phyloP scores from a whole-genome alignment of 345 rosid genomes.

The Citrus maxima region DNA sequence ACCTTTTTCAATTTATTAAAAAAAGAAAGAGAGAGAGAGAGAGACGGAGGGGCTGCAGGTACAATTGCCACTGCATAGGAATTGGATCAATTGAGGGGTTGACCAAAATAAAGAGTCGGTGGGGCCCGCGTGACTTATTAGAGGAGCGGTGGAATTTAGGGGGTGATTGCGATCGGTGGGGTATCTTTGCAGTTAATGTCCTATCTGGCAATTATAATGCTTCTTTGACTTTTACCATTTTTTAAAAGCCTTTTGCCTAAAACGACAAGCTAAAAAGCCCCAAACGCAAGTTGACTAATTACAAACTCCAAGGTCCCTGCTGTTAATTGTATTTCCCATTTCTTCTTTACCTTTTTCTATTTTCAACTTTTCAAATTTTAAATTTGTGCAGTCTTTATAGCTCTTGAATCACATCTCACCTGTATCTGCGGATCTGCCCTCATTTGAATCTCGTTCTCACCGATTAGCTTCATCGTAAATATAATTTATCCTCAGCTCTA shows the following conservation, averaged over 20 bases:
- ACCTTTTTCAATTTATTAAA: background rate
- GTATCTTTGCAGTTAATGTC: background rate
- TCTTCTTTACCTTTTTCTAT: too few relatives aligned
- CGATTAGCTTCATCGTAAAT: too few relatives aligned
- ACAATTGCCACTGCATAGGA: background rate
- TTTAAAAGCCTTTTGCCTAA: background rate
- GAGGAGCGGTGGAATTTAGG: slow-evolving; percentile 17
- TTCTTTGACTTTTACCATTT: slow-evolving; percentile 6
- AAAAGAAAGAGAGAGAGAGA: background rate
- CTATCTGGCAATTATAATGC: slow-evolving; percentile 1
- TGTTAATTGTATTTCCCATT: background rate
- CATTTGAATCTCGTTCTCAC: too few relatives aligned
- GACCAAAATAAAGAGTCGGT: slow-evolving; percentile 9
- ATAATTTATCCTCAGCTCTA: too few relatives aligned
- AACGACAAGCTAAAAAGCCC: background rate
- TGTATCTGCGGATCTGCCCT: too few relatives aligned
- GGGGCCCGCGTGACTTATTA: slow-evolving; percentile 7
- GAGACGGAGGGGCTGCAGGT: background rate
- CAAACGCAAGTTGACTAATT: slow-evolving; percentile 20
- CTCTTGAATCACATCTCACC: background rate
- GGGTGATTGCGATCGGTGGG: background rate
- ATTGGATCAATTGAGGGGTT: slow-evolving; percentile 12
- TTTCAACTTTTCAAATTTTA: background rate
- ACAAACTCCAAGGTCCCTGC: background rate
- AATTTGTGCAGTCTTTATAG: too few relatives aligned